Base-by-base conservation (phyloP, 1,284 basidiomycete species). In the Cystobasidiaceae sp. region DNA sequence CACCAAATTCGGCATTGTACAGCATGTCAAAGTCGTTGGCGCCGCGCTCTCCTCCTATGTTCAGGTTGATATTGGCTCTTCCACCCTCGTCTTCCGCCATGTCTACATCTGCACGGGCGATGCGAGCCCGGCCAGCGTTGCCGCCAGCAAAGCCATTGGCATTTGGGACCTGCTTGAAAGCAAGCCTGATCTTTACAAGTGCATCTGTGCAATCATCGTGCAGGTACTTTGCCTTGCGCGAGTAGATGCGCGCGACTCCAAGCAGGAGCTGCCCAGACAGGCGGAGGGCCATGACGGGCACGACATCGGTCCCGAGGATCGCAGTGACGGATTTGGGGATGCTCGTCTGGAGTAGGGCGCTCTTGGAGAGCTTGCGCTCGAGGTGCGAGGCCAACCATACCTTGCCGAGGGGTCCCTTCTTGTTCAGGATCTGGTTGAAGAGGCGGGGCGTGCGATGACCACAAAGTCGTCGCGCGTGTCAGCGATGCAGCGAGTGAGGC, bases 311-410 rank as follows among this genome's bases (percentile, higher is more conserved):
- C 7, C 44, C 48, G 41, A 73, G 67, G 63, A 74, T 74, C 19
- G 73, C 71, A 17, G 63, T 48, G 43, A 74, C 71, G 67, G 89
- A 90, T 77, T 96, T 86, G 68, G 88, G 90, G 64, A 98, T 94
- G 77, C 94, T 90, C 0, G 93, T 93, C 74, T 93, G 89, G 1
- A 97, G 80, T 0, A 93, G 90, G 76, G 94, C 90, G 32, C 88
- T 86, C 79, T 98, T 98, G 74, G 90, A 93, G 73, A 98, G 85
- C 81, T 97, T 97, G 74, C 92, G 86, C 79, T 97, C 93, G 86
- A 94, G 93, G 81, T 97, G 94, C 1, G 96, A 94, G 25, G 94
- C 94, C 56, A 97, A 86, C 94, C 94, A 98, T 81, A 98, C 91
- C 79, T 89, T 91, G 45, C 91, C 93, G 37, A 98, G 82, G 7